These are phyloP conservation scores for Coffea canephora DNA, from an alignment of 257 asterid species.

Conservation along the genomic window DNA sequence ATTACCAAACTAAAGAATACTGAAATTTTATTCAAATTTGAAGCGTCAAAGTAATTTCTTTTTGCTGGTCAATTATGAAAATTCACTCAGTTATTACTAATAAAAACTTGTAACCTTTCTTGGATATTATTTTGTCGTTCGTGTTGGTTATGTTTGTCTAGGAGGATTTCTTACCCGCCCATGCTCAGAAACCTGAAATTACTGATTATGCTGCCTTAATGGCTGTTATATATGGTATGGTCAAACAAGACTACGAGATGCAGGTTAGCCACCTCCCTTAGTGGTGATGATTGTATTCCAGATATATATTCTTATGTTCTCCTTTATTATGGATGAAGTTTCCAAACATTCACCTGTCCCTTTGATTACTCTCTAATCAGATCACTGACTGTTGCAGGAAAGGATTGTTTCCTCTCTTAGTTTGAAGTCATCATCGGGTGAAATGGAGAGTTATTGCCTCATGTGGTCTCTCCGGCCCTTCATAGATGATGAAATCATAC, in stretches of 20 bases:
- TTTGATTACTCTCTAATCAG: background rate
- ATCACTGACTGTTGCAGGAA: constrained; percentile 34
- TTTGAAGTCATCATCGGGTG: constrained; percentile 59
- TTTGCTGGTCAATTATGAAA: background rate
- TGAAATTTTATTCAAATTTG: background rate
- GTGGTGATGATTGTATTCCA: background rate
- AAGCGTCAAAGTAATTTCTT: background rate
- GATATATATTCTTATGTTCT: background rate
- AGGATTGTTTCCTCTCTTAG: constrained; percentile 57
- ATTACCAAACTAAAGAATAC: background rate
- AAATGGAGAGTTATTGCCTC: constrained; percentile 71
- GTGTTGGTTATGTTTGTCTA: constrained; percentile 8
- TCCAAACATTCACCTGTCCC: background rate
- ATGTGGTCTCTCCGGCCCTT: constrained; percentile 91
- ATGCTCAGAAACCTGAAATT: constrained; percentile 38
- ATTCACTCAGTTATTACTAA: background rate
- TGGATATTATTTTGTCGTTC: background rate
- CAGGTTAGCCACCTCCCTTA: constrained; percentile 48
- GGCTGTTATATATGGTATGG: constrained; percentile 65
- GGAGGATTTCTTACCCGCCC: constrained; percentile 31
- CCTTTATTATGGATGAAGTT: background rate
- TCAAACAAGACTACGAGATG: constrained; percentile 73
- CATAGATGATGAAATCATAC: constrained; percentile 65
- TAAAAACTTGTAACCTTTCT: background rate
- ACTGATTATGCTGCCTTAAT: constrained; percentile 56